Evolutionary conservation across 164 flowering plant genomes (phyloP), one percentile per base, ranked within the genome.

Genomic region (Stephania cephalantha): DNA sequence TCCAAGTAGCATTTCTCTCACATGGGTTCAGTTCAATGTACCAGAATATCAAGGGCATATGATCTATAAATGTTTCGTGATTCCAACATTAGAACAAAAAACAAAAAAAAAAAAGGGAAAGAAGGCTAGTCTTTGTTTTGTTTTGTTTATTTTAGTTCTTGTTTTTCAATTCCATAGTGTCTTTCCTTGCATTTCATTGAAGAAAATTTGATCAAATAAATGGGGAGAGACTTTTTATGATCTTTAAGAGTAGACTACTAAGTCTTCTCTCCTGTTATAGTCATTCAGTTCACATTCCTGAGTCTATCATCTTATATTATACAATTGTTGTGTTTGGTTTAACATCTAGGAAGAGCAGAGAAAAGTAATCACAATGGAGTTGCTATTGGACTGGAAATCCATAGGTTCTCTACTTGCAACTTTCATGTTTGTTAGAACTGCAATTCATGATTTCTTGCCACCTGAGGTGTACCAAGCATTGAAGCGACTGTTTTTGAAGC

Each of bases 311-410:
- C 55, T 50, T 50, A 9, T 3, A 50, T 2, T 2, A 35, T 35
- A 35, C 2, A 35, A 35, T 35, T 35, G 42, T 35, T 50, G 55
- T 50, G 4, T 50, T 48, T 50, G 13, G 9, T 48, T 10, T 50
- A 50, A 50, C 55, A 50, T 15, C 42, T 35, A 35, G 42, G 42
- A 35, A 35, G 42, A 4, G 42, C 42, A 61, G 20, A 25, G 11
- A 31, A 44, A 4, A 77, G 25, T 9, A 46, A 25, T 25, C 0
- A 52, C 3, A 17, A 79, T 73, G 78, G 73, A 80, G 42, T 1
- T 74, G 22, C n/a, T 80, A 13, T 9, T 80, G 46, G 82, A 82
- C 29, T 82, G 84, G 84, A 77, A 82, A 52, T 82, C 84, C 8
- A 35, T 82, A 0, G 79, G 82, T 63, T 82, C 84, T 42, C 12